Evolutionary conservation across 2,329 filamentous ascomycete genomes (phyloP).

Genomic region (Hymenoscyphus fructigenus): DNA sequence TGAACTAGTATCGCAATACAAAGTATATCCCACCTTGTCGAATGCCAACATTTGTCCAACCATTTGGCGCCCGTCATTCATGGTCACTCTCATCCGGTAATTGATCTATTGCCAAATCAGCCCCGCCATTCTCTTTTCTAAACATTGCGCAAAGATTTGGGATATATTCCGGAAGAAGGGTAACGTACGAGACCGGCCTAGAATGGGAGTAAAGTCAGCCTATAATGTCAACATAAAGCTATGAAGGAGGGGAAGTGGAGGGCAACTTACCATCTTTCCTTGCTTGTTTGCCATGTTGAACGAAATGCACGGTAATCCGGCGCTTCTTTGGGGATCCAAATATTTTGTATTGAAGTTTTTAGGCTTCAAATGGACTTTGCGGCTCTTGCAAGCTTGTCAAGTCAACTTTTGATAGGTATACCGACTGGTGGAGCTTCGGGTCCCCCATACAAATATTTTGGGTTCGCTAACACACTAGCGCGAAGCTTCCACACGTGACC

Average conservation of each 20-base stretch:
- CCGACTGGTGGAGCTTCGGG: constrained; percentile 5
- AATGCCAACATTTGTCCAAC: constrained; percentile 98
- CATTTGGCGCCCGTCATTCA: constrained; percentile 95
- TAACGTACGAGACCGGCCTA: constrained; percentile 71
- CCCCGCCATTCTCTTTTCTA: constrained; percentile 9
- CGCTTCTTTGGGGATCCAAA: constrained; percentile 40
- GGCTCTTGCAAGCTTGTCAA: constrained; percentile 32
- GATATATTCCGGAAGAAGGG: constrained; percentile 22
- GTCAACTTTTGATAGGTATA: constrained; percentile 22
- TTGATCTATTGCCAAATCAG: constrained; percentile 70
- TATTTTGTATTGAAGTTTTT: constrained; percentile 36
- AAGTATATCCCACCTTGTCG: constrained; percentile 69
- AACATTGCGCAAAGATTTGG: constrained; percentile 38
- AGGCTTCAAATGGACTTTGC: constrained; percentile 34
- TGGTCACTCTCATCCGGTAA: constrained; percentile 96
- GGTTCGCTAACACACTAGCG: neutral
- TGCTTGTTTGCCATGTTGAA: constrained; percentile 82
- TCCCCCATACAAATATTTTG: constrained; percentile 2
- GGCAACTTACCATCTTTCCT: constrained; percentile 92
- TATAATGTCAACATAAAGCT: constrained; percentile 52
- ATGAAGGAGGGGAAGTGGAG: constrained; percentile 38
- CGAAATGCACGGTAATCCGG: constrained; percentile 39
- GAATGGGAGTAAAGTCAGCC: constrained; percentile 56
- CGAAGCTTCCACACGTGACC: neutral
- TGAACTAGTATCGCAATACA: neutral